Base-by-base conservation (phyloP, 305 asterid genomes). In the Fraxinus angustifolia region DNA sequence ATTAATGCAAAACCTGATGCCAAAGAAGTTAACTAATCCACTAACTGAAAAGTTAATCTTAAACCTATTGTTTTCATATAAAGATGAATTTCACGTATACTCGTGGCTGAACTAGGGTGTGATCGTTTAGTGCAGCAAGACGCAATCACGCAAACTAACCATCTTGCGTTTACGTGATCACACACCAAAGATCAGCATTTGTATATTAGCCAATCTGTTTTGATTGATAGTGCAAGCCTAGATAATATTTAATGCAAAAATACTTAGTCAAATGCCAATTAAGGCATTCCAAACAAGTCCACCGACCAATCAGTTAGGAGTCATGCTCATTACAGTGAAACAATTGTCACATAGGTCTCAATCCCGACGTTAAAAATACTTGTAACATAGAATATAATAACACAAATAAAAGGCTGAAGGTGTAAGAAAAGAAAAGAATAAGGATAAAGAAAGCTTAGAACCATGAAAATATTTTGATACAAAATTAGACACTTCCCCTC, bases 331-430 rank as follows among this genome's bases (percentile, higher is more conserved):
- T 23, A 23, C 26, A 23, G 26, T 23, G 26, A 23, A 23, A 23
- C 26, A 23, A 23, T 23, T 23, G 26, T 23, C 26, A 23, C 26
- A 23, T 23, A 23, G 26, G 26, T 23, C 26, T 23, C 26, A 23
- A 23, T 23, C 26, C 26, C 26, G 26, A 23, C 26, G 26, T 23
- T 23, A 23, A 23, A 23, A 23, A 23, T 23, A 36, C 40, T 36
- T 36, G 1, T 36, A 36, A 36, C 40, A 36, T 6, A 6, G 8
- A 6, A 2, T 16, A 19, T 23, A 62, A 23, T 34, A 45, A 34
- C n/a, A n/a, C 70, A 50, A 67, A 79, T 1, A 73, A 58, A 83
- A 81, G 83, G 82, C 88, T 79, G 88, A 68, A 81, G 68, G 72
- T 82, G 81, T 80, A 75, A 28, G 50, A 36, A 42, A 76, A 35